Percentiles rank a stretch among this genome's conserved stretches.
phyloP scores from a whole-genome alignment of 352 stramenopile species.

The Globisporangium radiosum region DNA sequence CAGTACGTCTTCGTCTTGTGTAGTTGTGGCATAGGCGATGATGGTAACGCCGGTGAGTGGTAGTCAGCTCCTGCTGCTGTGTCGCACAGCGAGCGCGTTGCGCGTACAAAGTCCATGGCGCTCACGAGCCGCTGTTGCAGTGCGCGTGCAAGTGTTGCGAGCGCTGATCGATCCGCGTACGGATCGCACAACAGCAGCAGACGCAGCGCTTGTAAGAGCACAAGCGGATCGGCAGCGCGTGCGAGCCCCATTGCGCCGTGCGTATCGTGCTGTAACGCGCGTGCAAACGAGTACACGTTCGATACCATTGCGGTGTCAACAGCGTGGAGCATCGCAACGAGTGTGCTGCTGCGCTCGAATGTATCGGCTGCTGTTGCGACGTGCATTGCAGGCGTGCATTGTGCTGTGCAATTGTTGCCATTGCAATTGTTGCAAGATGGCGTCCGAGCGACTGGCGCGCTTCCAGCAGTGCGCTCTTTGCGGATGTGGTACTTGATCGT shows the following conservation, averaged over 20 bases:
- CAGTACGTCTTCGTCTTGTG: constrained; percentile 4
- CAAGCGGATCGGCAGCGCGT: constrained; percentile 5
- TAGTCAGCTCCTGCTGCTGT: background rate
- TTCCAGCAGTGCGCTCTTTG: constrained; percentile 4
- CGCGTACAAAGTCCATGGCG: constrained; percentile 7
- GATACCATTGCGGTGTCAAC: constrained; percentile 4
- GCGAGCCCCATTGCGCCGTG: constrained; percentile 7
- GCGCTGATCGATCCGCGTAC: background rate
- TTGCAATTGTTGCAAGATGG: background rate
- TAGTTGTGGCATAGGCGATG: background rate
- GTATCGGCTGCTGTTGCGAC: background rate
- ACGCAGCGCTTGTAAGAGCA: constrained; percentile 8
- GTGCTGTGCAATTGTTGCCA: background rate
- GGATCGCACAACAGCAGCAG: constrained; percentile 3
- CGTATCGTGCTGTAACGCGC: constrained; percentile 10
- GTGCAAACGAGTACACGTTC: constrained; percentile 12
- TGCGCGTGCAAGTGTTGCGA: background rate
- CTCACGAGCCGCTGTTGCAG: constrained; percentile 7
- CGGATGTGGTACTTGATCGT: constrained; percentile 18
- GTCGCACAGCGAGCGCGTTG: constrained; percentile 9
- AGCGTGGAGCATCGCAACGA: constrained; percentile 7
- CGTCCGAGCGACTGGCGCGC: background rate
- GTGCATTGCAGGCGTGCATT: background rate
- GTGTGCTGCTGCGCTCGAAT: constrained; percentile 1
- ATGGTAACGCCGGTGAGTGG: too few species aligned